Conservation (phyloP, 2,329 filamentous ascomycete species). For the Apiospora pterosperma region DNA sequence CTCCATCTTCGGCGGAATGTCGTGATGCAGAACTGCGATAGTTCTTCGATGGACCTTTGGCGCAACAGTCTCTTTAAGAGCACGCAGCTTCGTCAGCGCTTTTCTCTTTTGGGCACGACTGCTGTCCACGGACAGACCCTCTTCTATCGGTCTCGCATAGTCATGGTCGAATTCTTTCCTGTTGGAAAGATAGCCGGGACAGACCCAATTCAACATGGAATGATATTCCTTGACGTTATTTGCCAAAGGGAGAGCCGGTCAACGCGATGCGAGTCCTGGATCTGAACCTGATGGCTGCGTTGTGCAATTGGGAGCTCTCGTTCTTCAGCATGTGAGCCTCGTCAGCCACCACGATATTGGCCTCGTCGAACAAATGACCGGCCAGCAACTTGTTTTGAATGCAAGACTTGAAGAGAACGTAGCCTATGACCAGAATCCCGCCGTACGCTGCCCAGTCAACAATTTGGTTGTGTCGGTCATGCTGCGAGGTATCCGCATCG, state of each 20-base stretch:
- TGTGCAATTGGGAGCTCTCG: constrained; percentile 45
- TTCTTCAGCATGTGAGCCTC: constrained; percentile 84
- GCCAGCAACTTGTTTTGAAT: constrained; percentile 27
- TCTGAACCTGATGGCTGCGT: constrained; percentile 54
- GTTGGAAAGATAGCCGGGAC: constrained; percentile 72
- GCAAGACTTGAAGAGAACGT: constrained; percentile 59
- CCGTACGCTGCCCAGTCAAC: constrained; percentile 59
- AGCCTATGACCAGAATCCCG: constrained; percentile 76
- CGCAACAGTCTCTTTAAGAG: constrained; percentile 67
- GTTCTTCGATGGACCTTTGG: constrained; percentile 78
- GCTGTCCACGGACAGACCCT: constrained; percentile 68
- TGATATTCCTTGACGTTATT: constrained; percentile 85
- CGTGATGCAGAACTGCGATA: constrained; percentile 59
- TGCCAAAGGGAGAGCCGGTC: constrained; percentile 82
- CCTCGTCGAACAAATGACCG: constrained; percentile 52
- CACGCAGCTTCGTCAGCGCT: constrained; percentile 64
- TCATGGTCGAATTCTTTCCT: constrained; percentile 63
- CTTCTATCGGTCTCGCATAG: constrained; percentile 71
- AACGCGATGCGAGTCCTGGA: constrained; percentile 75
- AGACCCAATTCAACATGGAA: constrained; percentile 84
- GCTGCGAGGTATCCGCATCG: constrained; percentile 33
- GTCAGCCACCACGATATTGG: constrained; percentile 77
- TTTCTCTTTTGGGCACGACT: constrained; percentile 48
- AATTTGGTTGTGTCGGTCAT: constrained; percentile 44
- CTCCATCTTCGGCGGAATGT: constrained; percentile 73